Base-by-base conservation (phyloP, 768 basidiomycete species). In the Collybia sordida region DNA sequence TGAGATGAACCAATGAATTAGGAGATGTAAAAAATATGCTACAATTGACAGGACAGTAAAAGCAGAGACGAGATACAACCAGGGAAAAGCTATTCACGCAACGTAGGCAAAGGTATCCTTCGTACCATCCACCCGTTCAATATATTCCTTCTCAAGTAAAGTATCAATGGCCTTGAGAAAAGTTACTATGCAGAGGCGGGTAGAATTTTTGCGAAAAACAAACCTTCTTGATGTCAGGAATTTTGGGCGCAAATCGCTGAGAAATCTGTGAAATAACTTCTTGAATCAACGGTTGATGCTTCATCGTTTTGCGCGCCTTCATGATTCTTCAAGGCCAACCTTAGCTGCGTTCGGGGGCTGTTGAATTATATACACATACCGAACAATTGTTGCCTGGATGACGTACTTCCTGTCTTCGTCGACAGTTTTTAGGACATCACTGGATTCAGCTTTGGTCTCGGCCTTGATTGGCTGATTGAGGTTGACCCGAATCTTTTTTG, bases 351-450 rank as follows among this genome's bases (percentile, higher is more conserved):
- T 27, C 21, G 17, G 25, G 35, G 2, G 42, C 45, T 18, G 6
- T 47, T n/a, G 38, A 25, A 24, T 18, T 22, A 42, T 31, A 41
- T 43, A 17, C 6, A 68, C 74, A 43, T 54, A 79, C 79, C 93
- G 85, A 43, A 96, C 93, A 58, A 96, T 93, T 36, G 90, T 93
- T 8, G 93, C 92, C 65, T 98, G 95, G 47, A 97, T 93, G 51
- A 94, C 85, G 59, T 95, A 90, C 79, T 97, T 97, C 52, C 96
- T 85, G 63, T 98, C 97, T 70, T 98, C 95, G 57, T 97, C 96
- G 4, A 98, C 94, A 5, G 85, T 90, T 78, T 93, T 94, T 62
- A 97, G 72, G 7, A 97, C 93, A 58, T 97, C 93, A 0, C 79
- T 79, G 7, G 86, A 81, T 63, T 98, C 96, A 6, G 88, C 86